phyloP scores from a whole-genome alignment of 257 asterid genomes.

The Linaria vulgaris region DNA sequence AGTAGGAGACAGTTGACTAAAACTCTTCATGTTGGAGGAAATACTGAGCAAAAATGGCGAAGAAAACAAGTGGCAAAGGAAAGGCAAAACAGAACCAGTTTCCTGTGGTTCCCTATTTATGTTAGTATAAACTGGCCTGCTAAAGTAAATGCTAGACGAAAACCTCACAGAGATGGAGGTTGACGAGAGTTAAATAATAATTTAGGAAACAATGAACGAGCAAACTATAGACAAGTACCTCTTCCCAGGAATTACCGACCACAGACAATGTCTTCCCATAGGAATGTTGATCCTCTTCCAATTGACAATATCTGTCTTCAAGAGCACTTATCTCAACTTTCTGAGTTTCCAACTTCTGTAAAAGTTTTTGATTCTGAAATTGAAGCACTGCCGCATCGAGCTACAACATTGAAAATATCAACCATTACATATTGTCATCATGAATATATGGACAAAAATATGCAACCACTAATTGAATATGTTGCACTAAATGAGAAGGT shows the following conservation, averaged over 20 bases:
- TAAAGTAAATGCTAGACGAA: too few relatives aligned
- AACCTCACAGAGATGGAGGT: not conserved
- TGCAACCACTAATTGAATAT: constrained; percentile 9
- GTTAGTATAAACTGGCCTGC: too few relatives aligned
- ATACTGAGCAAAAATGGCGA: constrained; percentile 17
- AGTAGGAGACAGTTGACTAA: not conserved
- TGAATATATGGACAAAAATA: constrained; percentile 23
- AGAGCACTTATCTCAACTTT: constrained; percentile 67
- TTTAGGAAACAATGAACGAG: not conserved
- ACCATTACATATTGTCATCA: constrained; percentile 11
- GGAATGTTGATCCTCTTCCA: constrained; percentile 64
- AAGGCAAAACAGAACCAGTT: too few relatives aligned
- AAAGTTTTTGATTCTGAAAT: constrained; percentile 90
- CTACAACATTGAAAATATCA: constrained; percentile 39
- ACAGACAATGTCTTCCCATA: constrained; percentile 47
- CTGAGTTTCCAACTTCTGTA: constrained; percentile 87
- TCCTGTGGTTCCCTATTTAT: too few relatives aligned
- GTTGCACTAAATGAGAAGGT: constrained; percentile 14
- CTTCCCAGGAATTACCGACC: constrained; percentile 65
- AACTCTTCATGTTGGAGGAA: constrained; percentile 10
- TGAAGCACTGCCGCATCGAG: constrained; percentile 86
- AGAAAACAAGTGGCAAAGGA: not conserved
- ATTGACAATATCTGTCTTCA: constrained; percentile 48
- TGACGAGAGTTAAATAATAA: not conserved
- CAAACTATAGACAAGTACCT: constrained; percentile 43